Conservation (phyloP, 768 basidiomycete species). For the Gautieria morchelliformis region DNA sequence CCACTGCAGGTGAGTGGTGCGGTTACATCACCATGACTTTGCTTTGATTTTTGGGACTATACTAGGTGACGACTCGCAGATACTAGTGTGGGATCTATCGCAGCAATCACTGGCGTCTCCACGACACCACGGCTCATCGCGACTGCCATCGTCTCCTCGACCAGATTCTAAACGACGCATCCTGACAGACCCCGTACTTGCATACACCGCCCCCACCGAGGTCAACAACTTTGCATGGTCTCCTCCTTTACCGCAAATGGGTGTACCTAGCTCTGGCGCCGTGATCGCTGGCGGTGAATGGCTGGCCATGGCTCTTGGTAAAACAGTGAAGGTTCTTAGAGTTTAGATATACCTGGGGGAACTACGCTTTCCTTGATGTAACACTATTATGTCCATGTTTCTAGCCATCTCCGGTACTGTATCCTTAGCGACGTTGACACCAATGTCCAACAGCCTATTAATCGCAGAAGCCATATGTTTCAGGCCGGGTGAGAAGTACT, state of each 20-base stretch:
- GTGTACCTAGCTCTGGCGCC: conserved; percentile 57
- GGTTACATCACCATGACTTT: conserved; percentile 5
- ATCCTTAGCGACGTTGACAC: too few relatives aligned
- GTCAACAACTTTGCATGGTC: conserved; percentile 85
- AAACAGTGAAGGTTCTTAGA: conserved; percentile 71
- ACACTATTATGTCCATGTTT: neutral
- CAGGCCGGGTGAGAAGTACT: too few relatives aligned
- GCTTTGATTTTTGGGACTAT: neutral
- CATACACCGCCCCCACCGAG: conserved; percentile 69
- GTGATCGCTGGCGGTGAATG: conserved; percentile 74
- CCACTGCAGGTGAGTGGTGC: conserved; percentile 59
- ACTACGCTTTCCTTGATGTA: neutral
- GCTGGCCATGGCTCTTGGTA: conserved; percentile 78
- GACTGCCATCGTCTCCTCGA: conserved; percentile 62
- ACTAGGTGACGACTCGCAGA: conserved; percentile 85
- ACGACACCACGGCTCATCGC: conserved; percentile 24
- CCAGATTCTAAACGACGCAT: conserved; percentile 72
- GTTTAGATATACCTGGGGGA: conserved; percentile 33
- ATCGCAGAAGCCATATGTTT: too few relatives aligned
- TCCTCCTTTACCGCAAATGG: conserved; percentile 70
- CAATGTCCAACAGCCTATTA: too few relatives aligned
- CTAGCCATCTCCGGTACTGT: too few relatives aligned
- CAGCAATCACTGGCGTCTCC: conserved; percentile 4
- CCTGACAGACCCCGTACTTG: conserved; percentile 72
- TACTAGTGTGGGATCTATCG: conserved; percentile 88